phyloP scores from a whole-genome alignment of 2,329 filamentous ascomycete species.

The Cercospora sojina region DNA sequence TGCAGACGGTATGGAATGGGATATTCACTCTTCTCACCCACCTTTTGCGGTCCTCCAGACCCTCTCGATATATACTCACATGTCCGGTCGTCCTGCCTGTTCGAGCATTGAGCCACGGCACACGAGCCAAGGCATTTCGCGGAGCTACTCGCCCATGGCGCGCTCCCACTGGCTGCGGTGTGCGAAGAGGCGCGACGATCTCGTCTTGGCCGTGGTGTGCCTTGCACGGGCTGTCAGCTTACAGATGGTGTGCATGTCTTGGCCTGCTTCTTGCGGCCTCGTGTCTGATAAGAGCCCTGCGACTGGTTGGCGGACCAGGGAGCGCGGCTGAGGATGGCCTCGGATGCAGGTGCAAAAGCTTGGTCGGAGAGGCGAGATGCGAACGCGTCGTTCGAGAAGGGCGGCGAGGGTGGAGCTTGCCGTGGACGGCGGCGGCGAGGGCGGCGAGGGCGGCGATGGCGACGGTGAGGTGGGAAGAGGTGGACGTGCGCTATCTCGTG shows the following conservation, averaged over 20 bases:
- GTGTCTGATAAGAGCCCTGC: slow-evolving; percentile 7
- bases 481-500: no score
- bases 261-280: slow-evolving; percentile 7
- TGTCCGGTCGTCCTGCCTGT: slow-evolving; percentile 17
- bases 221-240: slow-evolving; percentile 1
- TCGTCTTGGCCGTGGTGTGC: slow-evolving; percentile 8
- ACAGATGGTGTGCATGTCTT: slow-evolving; percentile 5
- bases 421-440: no score
- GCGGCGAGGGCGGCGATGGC: no score
- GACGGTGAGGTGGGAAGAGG: not conserved
- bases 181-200: slow-evolving; percentile 7
- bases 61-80: slow-evolving; percentile 12
- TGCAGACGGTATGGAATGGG: not conserved
- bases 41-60: not conserved
- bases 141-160: not conserved
- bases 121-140: not conserved
- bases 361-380: slow-evolving; percentile 12
- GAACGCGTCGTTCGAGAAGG: not conserved
- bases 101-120: slow-evolving; percentile 6
- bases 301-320: not conserved
- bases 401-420: not conserved
- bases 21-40: not conserved
- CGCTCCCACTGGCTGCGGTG: not conserved
- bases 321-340: not conserved
- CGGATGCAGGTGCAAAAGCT: slow-evolving; percentile 6